Evolutionary conservation across 2,329 filamentous ascomycete species (phyloP), one percentile per base, ranked within the genome.

Genomic region (Fusarium albidum): DNA sequence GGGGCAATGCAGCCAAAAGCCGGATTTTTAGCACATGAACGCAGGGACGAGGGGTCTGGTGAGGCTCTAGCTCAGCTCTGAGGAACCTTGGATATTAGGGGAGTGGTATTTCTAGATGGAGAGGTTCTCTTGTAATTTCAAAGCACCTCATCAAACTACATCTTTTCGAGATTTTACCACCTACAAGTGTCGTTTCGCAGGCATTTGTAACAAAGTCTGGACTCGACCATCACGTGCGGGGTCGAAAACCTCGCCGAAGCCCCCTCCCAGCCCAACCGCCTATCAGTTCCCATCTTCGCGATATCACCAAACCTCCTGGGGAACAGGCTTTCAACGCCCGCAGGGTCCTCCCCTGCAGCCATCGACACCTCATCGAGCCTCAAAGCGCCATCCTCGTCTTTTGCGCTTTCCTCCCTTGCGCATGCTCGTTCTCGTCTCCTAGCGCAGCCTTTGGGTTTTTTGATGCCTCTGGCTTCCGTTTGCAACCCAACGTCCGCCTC

Each of bases 321-420:
- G 29, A 49, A 50, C 44, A 55, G 40, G 42, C 52, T 57, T 56
- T 49, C 41, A 31, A n/a, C 18, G n/a, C 49, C 14, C 51, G 42
- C 57, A 64, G 60, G 64, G 64, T 47, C 49, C 37, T 52, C 53
- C 61, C 61, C 55, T 61, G 59, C 17, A 48, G 17, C 34, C 39
- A n/a, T 44, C 41, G 49, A 49, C 60, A 55, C 46, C 45, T 61
- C 53, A 60, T 63, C 45, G 50, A 66, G 61, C 61, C 61, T 64
- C 55, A 63, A 56, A 34, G 34, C 40, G 17, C 33, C 43, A 58
- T 55, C 50, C 57, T 49, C 49, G 54, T 47, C 41, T 31, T 31
- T 26, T 44, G 21, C 15, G 33, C 45, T 38, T 15, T 25, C 38
- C 28, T 37, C 41, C 41, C 32, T 44, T 54, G 49, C 41, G 27